Conservation (phyloP, 345 rosid species). For the Salix caprea region DNA sequence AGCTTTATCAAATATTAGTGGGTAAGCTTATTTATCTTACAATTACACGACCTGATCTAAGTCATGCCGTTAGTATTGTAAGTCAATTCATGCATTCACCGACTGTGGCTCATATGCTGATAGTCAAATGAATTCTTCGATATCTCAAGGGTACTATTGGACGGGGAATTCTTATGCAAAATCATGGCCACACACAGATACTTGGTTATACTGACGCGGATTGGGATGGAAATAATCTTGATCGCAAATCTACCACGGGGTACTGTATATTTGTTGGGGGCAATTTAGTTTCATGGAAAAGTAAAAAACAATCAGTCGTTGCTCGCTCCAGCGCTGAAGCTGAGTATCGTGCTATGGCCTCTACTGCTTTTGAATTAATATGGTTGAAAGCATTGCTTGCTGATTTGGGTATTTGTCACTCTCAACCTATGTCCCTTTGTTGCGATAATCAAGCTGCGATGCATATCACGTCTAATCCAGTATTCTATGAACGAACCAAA, state of each 20-base stretch:
- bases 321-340: rapidly evolving
- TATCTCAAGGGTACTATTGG: not conserved
- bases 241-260: not conserved
- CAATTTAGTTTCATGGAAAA: too few relatives aligned
- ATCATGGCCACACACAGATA: too few relatives aligned
- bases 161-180: not conserved
- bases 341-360: rapidly evolving
- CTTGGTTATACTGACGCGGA: not conserved
- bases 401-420: not conserved
- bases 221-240: too few relatives aligned
- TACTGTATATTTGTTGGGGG: not conserved
- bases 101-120: not conserved
- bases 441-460: not conserved
- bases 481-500: not conserved
- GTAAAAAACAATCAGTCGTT: too few relatives aligned
- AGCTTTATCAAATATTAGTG: not conserved
- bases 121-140: not conserved
- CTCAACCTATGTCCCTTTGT: not conserved
- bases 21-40: not conserved
- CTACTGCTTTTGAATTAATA: too few relatives aligned
- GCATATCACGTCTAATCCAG: not conserved
- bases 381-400: not conserved
- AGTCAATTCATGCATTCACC: not conserved
- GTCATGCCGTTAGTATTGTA: too few relatives aligned
- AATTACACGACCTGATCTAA: not conserved